A percentile compares a stretch with the other conserved stretches of the same genome.
Evolutionary conservation across 2,329 filamentous ascomycete genomes (phyloP).

Genomic region (Teratosphaeria viscida): DNA sequence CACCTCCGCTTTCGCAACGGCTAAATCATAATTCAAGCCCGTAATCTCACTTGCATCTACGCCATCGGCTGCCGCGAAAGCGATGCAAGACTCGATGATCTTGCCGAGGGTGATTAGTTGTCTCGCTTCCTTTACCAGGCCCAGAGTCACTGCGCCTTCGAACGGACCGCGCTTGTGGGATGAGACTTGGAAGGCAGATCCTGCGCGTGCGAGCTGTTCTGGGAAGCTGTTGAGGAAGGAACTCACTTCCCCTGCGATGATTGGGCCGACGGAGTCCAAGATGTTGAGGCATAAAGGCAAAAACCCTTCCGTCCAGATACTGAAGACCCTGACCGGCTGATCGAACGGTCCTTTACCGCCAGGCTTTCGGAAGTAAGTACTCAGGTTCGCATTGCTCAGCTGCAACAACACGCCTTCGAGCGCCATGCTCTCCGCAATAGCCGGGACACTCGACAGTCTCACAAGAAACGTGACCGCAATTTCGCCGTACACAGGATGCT

Average conservation of each 20-base stretch:
- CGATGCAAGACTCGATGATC: slow-evolving; percentile 57
- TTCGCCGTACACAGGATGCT: slow-evolving; percentile 86
- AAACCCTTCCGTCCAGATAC: slow-evolving; percentile 81
- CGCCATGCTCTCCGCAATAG: slow-evolving; percentile 80
- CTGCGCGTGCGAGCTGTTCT: slow-evolving; percentile 61
- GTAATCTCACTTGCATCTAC: slow-evolving; percentile 54
- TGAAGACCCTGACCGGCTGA: slow-evolving; percentile 64
- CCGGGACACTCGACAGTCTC: slow-evolving; percentile 70
- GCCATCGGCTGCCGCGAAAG: slow-evolving; percentile 52
- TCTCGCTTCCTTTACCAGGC: slow-evolving; percentile 66
- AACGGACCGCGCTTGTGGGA: slow-evolving; percentile 28
- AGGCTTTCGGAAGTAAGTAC: slow-evolving; percentile 58
- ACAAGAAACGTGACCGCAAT: slow-evolving; percentile 82
- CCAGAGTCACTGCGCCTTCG: slow-evolving; percentile 58
- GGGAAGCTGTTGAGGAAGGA: slow-evolving; percentile 86
- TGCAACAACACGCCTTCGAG: slow-evolving; percentile 74
- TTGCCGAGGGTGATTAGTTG: slow-evolving; percentile 65
- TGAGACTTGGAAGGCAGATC: slow-evolving; percentile 55
- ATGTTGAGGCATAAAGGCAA: slow-evolving; percentile 84
- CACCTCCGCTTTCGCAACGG: slow-evolving; percentile 65
- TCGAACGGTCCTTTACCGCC: slow-evolving; percentile 71
- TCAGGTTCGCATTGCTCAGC: slow-evolving; percentile 67
- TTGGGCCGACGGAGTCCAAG: slow-evolving; percentile 67
- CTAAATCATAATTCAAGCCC: slow-evolving; percentile 63
- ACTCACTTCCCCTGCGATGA: slow-evolving; percentile 73